Percentiles rank a stretch among this genome's conserved stretches.
These are phyloP conservation scores for Metrosideros polymorpha DNA, from an alignment of 441 rosid genomes.

Conservation along the genomic window DNA sequence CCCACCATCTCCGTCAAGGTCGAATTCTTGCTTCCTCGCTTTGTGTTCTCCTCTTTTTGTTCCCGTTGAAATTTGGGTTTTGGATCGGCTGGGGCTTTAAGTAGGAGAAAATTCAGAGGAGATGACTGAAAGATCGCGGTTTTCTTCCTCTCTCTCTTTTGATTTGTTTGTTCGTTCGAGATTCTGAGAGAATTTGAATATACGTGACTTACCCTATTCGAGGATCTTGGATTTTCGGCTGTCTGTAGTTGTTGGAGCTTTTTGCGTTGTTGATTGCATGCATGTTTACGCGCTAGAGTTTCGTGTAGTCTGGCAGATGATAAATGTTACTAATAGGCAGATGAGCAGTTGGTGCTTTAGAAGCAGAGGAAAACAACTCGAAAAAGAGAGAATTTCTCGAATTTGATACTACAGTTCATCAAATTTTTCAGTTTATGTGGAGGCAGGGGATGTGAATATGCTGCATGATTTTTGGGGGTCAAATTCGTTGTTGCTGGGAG, in stretches of 20 bases:
- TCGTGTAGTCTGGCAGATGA: background rate
- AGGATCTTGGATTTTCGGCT: background rate
- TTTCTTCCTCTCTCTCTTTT: background rate
- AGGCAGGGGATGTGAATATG: background rate
- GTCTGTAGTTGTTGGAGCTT: background rate
- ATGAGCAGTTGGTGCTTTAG: background rate
- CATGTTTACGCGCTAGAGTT: background rate
- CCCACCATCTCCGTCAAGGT: slow-evolving; percentile 37
- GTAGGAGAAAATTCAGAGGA: background rate
- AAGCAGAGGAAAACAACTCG: background rate
- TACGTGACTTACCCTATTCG: background rate
- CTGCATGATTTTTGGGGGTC: background rate
- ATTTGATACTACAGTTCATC: background rate
- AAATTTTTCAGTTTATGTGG: background rate
- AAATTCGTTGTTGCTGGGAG: background rate
- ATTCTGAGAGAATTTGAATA: background rate
- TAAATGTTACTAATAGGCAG: background rate
- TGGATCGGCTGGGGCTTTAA: background rate
- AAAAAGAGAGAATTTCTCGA: background rate
- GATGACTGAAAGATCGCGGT: background rate
- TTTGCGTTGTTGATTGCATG: background rate
- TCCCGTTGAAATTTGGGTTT: background rate
- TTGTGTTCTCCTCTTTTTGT: background rate
- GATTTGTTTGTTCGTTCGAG: background rate
- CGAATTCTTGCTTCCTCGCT: background rate